Evolutionary conservation across 371 early-diverging fungal species (phyloP).

Genomic region (Sporodiniella umbellata): DNA sequence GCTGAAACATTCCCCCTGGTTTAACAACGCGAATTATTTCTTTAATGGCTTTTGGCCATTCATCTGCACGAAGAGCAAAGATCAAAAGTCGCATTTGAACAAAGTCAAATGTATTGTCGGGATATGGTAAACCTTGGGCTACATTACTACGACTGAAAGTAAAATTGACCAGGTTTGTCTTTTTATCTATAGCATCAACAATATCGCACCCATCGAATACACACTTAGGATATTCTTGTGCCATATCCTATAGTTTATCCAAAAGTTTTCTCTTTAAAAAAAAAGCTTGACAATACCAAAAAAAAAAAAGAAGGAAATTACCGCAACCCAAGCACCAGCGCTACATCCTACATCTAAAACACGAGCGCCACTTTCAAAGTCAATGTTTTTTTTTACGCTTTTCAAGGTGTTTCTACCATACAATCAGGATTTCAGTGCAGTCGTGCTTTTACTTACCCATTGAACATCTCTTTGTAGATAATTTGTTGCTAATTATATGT

Average conservation of each 20-base stretch:
- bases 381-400: not conserved
- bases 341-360: slow-evolving; percentile 10
- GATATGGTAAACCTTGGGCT: not conserved
- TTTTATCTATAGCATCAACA: not conserved
- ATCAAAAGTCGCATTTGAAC: slow-evolving; percentile 3
- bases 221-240: slow-evolving; percentile 11
- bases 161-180: not conserved
- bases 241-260: slow-evolving; percentile 13
- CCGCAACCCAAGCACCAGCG: slow-evolving; percentile 8
- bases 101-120: slow-evolving; percentile 11
- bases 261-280: too few relatives aligned
- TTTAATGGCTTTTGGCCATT: slow-evolving; percentile 5
- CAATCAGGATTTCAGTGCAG: not conserved
- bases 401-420: not conserved
- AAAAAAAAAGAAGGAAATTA: not conserved
- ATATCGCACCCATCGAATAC: slow-evolving; percentile 11
- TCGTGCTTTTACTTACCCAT: slow-evolving; percentile 2
- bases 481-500: slow-evolving; percentile 2
- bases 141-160: not conserved
- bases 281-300: too few relatives aligned
- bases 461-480: not conserved
- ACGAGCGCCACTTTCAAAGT: not conserved
- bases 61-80: slow-evolving; percentile 5
- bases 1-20: slow-evolving; percentile 7
- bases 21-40: slow-evolving; percentile 4